Conservation (phyloP, 805 yeast genomes). For the Teunomyces panamensis region DNA sequence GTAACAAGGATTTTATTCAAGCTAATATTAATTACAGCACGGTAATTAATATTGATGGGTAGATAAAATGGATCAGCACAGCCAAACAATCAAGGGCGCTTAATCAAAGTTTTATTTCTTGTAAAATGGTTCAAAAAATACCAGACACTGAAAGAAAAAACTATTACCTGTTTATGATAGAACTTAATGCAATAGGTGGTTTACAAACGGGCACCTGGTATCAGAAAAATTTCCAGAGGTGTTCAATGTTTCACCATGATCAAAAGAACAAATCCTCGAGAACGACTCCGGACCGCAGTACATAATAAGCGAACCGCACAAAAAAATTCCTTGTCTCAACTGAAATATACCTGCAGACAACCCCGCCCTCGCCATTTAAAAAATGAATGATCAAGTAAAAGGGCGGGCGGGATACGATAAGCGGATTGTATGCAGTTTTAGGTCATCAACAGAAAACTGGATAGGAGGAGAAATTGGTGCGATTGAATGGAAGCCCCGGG, state of each 20-base stretch:
- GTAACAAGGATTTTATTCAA: neutral
- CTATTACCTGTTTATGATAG: too few relatives aligned
- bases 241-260: neutral
- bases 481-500: too few relatives aligned
- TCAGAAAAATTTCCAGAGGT: slow-evolving; percentile 2
- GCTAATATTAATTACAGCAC: neutral
- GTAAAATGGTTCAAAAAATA: neutral
- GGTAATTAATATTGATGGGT: neutral
- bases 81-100: neutral
- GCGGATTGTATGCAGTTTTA: neutral
- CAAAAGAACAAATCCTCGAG: neutral
- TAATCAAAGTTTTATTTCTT: neutral
- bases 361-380: neutral
- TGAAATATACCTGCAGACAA: neutral
- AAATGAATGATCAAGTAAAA: slow-evolving; percentile 3
- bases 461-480: neutral
- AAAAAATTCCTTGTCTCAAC: neutral
- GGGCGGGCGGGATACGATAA: slow-evolving; percentile 1
- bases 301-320: neutral
- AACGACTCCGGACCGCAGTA: neutral
- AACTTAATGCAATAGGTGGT: neutral
- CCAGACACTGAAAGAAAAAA: neutral
- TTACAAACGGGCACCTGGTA: neutral
- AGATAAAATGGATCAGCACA: neutral
- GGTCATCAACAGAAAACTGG: neutral